Conservation (phyloP, 2,329 filamentous ascomycete species). For the Diaporthe velutina region DNA sequence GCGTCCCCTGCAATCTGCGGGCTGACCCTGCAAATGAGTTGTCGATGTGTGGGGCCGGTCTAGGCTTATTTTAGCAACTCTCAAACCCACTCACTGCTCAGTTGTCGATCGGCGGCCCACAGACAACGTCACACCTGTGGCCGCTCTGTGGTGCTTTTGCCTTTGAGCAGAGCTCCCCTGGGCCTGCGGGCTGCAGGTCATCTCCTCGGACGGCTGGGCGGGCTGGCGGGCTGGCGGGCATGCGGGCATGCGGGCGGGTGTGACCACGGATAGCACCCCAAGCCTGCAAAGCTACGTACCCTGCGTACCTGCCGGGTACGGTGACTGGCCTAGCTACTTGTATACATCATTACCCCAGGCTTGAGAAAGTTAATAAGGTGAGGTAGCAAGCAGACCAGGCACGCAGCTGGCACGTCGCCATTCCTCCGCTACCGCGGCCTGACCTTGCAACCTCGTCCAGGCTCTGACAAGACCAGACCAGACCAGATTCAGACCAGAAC, state of each 20-base stretch:
- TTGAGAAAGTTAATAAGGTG: slow-evolving; percentile 10
- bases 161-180: slow-evolving; percentile 6
- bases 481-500: not conserved
- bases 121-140: slow-evolving; percentile 25
- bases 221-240: not conserved
- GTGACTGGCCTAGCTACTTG: not conserved
- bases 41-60: slow-evolving; percentile 17
- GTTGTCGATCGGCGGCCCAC: slow-evolving; percentile 27
- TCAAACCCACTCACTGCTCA: slow-evolving; percentile 14
- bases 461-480: not conserved
- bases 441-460: slow-evolving; percentile 14
- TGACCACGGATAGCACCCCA: slow-evolving; percentile 26
- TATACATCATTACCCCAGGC: slow-evolving; percentile 6
- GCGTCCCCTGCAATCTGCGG: slow-evolving; percentile 26
- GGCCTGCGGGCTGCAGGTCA: not conserved
- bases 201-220: no score
- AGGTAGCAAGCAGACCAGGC: not conserved
- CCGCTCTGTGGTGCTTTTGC: not conserved
- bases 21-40: slow-evolving; percentile 27
- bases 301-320: not conserved
- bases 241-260: slow-evolving; percentile 21
- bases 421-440: slow-evolving; percentile 19
- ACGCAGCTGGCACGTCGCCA: slow-evolving; percentile 4
- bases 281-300: not conserved
- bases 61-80: slow-evolving; percentile 30